These are phyloP conservation scores for Lichtheimia ramosa DNA, from an alignment of 371 early-diverging fungal genomes.

Conservation along the genomic window DNA sequence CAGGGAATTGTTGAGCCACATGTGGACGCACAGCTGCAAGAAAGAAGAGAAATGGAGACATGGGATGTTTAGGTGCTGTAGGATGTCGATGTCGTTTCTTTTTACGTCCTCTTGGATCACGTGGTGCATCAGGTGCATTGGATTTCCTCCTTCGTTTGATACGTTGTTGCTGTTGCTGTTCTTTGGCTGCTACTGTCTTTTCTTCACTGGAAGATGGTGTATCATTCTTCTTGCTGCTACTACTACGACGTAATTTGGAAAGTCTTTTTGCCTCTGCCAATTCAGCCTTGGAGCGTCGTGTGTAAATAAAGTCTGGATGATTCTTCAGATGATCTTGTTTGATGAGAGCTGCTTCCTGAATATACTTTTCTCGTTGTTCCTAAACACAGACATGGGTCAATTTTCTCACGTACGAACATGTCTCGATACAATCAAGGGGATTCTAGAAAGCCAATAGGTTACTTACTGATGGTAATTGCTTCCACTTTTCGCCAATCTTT, in stretches of 20 bases:
- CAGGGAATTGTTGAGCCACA: slow-evolving; percentile 62
- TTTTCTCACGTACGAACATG: too few species aligned
- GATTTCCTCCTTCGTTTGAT: neutral
- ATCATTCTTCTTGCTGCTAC: neutral
- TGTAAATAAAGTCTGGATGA: slow-evolving; percentile 63
- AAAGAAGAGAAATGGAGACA: slow-evolving; percentile 78
- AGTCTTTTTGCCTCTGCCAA: slow-evolving; percentile 49
- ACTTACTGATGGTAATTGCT: slow-evolving; percentile 8
- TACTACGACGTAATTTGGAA: slow-evolving; percentile 19
- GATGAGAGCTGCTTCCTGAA: slow-evolving; percentile 40
- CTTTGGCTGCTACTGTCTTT: neutral
- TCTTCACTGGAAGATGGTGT: neutral
- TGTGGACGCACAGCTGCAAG: slow-evolving; percentile 61
- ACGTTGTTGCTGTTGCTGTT: neutral
- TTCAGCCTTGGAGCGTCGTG: slow-evolving; percentile 61
- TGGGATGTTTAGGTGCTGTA: slow-evolving; percentile 78
- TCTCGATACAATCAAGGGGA: too few species aligned
- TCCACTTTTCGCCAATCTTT: slow-evolving; percentile 59
- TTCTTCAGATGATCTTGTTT: slow-evolving; percentile 62
- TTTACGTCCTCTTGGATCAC: slow-evolving; percentile 56
- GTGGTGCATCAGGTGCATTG: slow-evolving; percentile 6
- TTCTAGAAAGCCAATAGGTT: neutral
- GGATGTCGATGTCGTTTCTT: slow-evolving; percentile 72
- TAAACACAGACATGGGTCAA: slow-evolving; percentile 3
- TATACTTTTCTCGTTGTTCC: slow-evolving; percentile 37